Conservation (phyloP, 495 filamentous ascomycete genomes). For the Penicillium turbatum region DNA sequence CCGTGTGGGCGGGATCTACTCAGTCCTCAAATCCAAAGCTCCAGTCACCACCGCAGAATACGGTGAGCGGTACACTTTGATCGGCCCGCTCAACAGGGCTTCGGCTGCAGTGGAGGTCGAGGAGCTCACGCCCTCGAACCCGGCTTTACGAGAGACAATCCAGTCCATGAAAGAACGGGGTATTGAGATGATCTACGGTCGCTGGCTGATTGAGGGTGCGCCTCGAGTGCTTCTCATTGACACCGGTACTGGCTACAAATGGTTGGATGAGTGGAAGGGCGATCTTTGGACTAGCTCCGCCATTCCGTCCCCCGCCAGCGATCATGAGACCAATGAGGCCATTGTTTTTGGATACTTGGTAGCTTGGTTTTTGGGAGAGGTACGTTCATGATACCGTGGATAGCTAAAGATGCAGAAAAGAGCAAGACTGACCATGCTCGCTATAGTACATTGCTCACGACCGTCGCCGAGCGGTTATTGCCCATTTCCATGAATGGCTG, state of each 20-base stretch:
- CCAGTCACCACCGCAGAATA: constrained; percentile 97
- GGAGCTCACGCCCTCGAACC: constrained; percentile 77
- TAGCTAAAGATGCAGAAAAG: too few relatives aligned
- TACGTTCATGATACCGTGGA: constrained; percentile 34
- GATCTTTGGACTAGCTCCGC: constrained; percentile 92
- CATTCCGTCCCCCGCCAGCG: constrained; percentile 84
- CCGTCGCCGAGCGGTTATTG: constrained; percentile 82
- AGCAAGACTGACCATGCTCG: not conserved
- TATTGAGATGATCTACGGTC: constrained; percentile 84
- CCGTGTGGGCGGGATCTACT: constrained; percentile 97
- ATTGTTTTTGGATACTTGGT: constrained; percentile 97
- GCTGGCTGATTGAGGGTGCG: constrained; percentile 97
- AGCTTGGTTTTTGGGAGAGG: constrained; percentile 97
- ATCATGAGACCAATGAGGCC: constrained; percentile 94
- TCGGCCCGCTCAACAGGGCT: constrained; percentile 86
- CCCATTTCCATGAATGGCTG: constrained; percentile 98
- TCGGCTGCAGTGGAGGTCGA: constrained; percentile 97
- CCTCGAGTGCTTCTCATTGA: constrained; percentile 92
- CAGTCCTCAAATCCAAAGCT: constrained; percentile 97
- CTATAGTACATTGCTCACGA: constrained; percentile 87
- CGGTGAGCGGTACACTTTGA: constrained; percentile 93
- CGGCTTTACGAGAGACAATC: constrained; percentile 75
- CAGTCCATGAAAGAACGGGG: constrained; percentile 85
- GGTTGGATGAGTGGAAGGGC: constrained; percentile 93
- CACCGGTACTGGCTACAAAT: constrained; percentile 85